A percentile compares a stretch with the other conserved stretches of the same genome.
These are phyloP conservation scores for Sclerotinia minor DNA, from an alignment of 2,329 filamentous ascomycete genomes.

Conservation along the genomic window DNA sequence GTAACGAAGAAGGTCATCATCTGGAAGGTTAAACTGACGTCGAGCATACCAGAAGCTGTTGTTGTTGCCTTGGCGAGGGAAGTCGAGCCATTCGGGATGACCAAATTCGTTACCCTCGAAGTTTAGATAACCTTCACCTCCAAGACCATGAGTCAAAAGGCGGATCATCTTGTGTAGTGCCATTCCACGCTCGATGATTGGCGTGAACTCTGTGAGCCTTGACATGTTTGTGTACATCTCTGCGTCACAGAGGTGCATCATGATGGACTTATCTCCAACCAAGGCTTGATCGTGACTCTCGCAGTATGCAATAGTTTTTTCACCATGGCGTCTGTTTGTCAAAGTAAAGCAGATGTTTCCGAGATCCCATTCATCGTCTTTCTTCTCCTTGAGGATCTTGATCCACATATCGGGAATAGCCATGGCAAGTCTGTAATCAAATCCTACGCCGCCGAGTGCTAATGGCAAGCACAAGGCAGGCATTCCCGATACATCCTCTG, in stretches of 20 bases:
- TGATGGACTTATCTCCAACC: constrained; percentile 92
- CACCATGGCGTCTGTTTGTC: constrained; percentile 88
- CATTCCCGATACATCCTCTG: constrained; percentile 98
- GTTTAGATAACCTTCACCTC: constrained; percentile 96
- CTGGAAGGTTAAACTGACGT: constrained; percentile 88
- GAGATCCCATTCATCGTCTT: constrained; percentile 87
- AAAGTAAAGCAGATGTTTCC: constrained; percentile 80
- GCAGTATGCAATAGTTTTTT: constrained; percentile 97
- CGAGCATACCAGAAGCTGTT: constrained; percentile 95
- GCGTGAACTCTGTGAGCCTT: constrained; percentile 74
- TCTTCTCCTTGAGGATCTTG: constrained; percentile 92
- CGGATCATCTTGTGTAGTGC: constrained; percentile 97
- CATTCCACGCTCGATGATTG: constrained; percentile 86
- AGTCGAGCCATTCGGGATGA: constrained; percentile 98
- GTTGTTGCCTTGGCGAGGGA: constrained; percentile 87
- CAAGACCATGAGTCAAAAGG: constrained; percentile 84
- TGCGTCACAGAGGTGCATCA: constrained; percentile 98
- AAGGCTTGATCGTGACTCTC: constrained; percentile 97
- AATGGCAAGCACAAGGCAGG: constrained; percentile 89
- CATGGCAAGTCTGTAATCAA: constrained; percentile 97
- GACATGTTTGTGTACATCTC: constrained; percentile 99
- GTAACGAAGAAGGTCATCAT: constrained; percentile 84
- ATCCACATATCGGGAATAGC: constrained; percentile 99
- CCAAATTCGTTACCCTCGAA: constrained; percentile 99
- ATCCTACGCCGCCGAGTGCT: constrained; percentile 85